Conservation (phyloP, 495 filamentous ascomycete genomes). For the Cryomyces antarcticus region DNA sequence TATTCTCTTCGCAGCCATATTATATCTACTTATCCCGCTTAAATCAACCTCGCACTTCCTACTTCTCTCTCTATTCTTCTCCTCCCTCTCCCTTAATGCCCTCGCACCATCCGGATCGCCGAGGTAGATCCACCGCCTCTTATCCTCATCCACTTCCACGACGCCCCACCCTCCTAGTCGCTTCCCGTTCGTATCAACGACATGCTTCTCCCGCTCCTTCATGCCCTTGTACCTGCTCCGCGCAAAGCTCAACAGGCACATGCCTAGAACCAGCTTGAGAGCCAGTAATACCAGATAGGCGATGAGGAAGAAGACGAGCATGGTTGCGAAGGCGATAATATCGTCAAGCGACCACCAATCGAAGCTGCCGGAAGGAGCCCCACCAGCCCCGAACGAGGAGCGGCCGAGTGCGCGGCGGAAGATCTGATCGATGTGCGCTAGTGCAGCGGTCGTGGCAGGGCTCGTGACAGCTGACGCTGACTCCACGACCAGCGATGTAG, state of each 20-base stretch:
- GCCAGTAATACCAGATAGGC: slow-evolving; percentile 60
- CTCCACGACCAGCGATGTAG: slow-evolving; percentile 38
- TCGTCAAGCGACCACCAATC: slow-evolving; percentile 32
- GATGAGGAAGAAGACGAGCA: slow-evolving; percentile 60
- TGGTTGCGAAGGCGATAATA: slow-evolving; percentile 45
- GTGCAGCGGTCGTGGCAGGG: slow-evolving; percentile 46
- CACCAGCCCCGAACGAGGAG: slow-evolving; percentile 30
- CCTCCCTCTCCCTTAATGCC: slow-evolving; percentile 49
- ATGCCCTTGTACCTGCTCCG: slow-evolving; percentile 59
- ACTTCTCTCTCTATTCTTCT: slow-evolving; percentile 35
- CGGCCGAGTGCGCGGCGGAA: slow-evolving; percentile 51
- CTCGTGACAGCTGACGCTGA: slow-evolving; percentile 31
- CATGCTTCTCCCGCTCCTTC: slow-evolving; percentile 44
- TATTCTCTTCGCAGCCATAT: slow-evolving; percentile 86
- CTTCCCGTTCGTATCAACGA: slow-evolving; percentile 43
- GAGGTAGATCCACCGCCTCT: slow-evolving; percentile 66
- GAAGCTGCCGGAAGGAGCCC: slow-evolving; percentile 22
- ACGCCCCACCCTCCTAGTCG: slow-evolving; percentile 64
- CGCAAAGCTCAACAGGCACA: slow-evolving; percentile 54
- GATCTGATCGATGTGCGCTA: slow-evolving; percentile 55
- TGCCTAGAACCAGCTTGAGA: slow-evolving; percentile 66
- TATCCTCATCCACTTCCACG: slow-evolving; percentile 75
- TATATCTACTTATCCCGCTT: slow-evolving; percentile 59
- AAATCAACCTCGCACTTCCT: slow-evolving; percentile 27
- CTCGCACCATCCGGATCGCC: slow-evolving; percentile 57